These are phyloP conservation scores for Plasmopara viticola DNA, from an alignment of 352 stramenopile genomes.

Conservation along the genomic window DNA sequence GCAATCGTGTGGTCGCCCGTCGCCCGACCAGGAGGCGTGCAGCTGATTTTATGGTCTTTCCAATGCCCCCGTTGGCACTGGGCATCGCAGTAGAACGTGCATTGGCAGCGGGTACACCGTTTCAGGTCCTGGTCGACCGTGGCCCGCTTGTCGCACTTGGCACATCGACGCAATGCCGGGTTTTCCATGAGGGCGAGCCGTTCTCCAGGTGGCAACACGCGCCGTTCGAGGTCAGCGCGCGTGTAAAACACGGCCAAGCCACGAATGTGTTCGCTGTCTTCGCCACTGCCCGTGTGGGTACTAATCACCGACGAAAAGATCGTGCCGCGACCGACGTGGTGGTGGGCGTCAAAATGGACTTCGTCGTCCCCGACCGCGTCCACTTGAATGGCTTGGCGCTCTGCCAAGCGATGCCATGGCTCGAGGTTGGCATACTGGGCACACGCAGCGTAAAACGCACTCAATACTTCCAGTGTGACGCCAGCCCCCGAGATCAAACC, in stretches of 20 bases:
- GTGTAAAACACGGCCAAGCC: conserved; percentile 80
- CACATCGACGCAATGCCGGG: conserved; percentile 59
- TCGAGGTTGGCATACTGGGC: conserved; percentile 56
- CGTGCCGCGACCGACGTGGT: conserved; percentile 46
- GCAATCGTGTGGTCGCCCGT: conserved; percentile 44
- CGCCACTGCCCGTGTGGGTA: conserved; percentile 32
- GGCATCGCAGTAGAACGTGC: conserved; percentile 75
- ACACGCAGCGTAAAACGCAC: conserved; percentile 57
- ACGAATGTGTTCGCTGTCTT: conserved; percentile 51
- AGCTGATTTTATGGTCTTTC: conserved; percentile 82
- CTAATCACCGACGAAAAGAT: conserved; percentile 74
- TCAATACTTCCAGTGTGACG: conserved; percentile 50
- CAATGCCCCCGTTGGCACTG: conserved; percentile 71
- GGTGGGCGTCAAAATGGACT: conserved; percentile 52
- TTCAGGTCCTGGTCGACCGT: conserved; percentile 51
- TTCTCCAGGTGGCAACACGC: conserved; percentile 59
- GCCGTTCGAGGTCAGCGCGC: conserved; percentile 62
- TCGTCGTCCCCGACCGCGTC: conserved; percentile 56
- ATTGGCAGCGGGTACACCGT: conserved; percentile 80
- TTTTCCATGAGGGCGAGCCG: conserved; percentile 71
- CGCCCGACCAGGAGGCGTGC: conserved; percentile 33
- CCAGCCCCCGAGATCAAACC: conserved; percentile 50
- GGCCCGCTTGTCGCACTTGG: conserved; percentile 73
- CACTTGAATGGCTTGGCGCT: conserved; percentile 77
- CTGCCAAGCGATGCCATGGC: conserved; percentile 58